These are phyloP conservation scores for Ploettnerulaceae sp. DNA, from an alignment of 2,329 filamentous ascomycete genomes.

Conservation along the genomic window DNA sequence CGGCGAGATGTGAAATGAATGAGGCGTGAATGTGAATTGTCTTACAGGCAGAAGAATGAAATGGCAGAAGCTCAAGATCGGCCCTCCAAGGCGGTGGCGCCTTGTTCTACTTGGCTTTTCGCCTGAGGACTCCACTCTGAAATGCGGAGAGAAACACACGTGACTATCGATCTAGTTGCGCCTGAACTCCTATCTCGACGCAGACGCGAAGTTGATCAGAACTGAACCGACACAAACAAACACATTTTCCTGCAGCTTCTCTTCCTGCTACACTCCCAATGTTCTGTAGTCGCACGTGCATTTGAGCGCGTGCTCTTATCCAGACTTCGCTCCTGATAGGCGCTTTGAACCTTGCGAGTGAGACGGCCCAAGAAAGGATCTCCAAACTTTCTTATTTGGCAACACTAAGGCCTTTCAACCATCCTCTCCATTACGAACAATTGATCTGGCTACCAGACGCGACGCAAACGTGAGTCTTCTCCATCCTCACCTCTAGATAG, in stretches of 20 bases:
- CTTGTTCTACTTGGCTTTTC: too few relatives aligned
- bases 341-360: conserved; percentile 20
- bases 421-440: conserved; percentile 19
- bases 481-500: not conserved
- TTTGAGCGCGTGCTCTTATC: conserved; percentile 25
- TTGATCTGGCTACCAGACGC: conserved; percentile 16
- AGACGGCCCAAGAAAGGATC: conserved; percentile 17
- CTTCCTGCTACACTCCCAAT: not conserved
- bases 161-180: too few relatives aligned
- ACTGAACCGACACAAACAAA: too few relatives aligned
- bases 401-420: conserved; percentile 19
- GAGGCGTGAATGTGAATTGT: not conserved
- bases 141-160: too few relatives aligned
- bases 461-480: conserved; percentile 22
- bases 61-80: too few relatives aligned
- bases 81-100: too few relatives aligned
- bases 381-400: conserved; percentile 31
- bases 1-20: conserved; percentile 9
- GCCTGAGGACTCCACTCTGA: too few relatives aligned
- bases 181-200: too few relatives aligned
- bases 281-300: conserved; percentile 2
- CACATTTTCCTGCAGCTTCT: not conserved
- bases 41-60: not conserved
- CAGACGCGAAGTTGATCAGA: too few relatives aligned
- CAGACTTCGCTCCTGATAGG: conserved; percentile 12